Base-by-base conservation (phyloP, 495 filamentous ascomycete species). In the Rhypophila decipiens region DNA sequence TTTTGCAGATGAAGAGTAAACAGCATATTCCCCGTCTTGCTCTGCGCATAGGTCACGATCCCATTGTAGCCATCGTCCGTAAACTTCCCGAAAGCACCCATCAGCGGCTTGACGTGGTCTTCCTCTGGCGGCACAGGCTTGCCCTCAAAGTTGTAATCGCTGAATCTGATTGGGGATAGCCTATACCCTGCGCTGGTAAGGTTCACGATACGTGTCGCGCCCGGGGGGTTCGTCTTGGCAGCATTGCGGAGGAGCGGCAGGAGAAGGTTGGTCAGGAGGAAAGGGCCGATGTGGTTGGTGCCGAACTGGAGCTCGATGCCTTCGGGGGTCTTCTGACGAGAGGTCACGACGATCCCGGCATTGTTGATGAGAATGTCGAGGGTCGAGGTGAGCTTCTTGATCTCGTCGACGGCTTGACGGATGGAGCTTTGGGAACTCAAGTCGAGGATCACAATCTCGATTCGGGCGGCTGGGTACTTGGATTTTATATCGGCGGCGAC, bases 1-100 rank as follows among this genome's bases (percentile, higher is more conserved):
- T 64, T 46, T 23, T 75, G 70, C 23, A 81, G 55, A 2, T 69
- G 70, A 9, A 72, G 33, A 7, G 77, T 74, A 41, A 81, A 79
- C 34, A 83, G 48, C n/a, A 83, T 67, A 47, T 82, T 84, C 21
- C 78, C 80, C 24, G 78, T 74, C 61, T 83, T 84, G 43, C 75
- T 77, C 45, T 78, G 70, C 11, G 67, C 75, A 36, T 83, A 82
- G 8, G 75, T 74, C 34, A 73, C 51, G 45, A 69, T 75, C 19
- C 69, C 64, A 40, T 76, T 70, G 56, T 82, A 85, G 2, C 77
- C 77, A 17, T 74, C 66, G 38, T 71, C 50, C 7, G 60, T 58
- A 23, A 50, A 53, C 38, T 51, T 66, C 1, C 42, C 56, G 36
- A 74, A 69, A 0, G 63, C 54, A 10, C 57, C 53, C 9, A 55